These are phyloP conservation scores for Catharanthus roseus DNA, from an alignment of 257 asterid genomes.

Conservation along the genomic window DNA sequence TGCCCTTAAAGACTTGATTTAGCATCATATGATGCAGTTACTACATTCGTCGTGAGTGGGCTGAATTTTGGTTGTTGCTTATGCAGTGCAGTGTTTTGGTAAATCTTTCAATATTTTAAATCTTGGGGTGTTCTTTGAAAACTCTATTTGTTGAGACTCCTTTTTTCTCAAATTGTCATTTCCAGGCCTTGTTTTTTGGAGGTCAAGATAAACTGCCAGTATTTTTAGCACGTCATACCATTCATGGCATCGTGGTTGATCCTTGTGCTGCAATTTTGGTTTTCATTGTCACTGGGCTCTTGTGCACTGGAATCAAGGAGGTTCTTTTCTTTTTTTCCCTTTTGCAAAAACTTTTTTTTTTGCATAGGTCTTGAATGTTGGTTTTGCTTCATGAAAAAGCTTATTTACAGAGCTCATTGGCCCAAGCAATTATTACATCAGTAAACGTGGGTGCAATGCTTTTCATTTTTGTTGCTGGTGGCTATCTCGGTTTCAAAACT, in stretches of 20 bases:
- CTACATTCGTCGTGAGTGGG: neutral
- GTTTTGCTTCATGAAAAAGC: constrained; percentile 1
- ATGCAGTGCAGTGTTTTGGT: neutral
- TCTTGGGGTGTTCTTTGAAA: neutral
- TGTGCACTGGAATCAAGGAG: constrained; percentile 41
- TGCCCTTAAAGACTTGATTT: neutral
- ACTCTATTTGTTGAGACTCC: neutral
- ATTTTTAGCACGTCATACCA: constrained; percentile 27
- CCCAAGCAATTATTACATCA: constrained; percentile 32
- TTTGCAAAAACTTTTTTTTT: neutral
- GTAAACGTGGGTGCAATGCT: constrained; percentile 29
- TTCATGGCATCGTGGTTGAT: constrained; percentile 29
- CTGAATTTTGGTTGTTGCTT: neutral
- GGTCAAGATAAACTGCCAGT: constrained; percentile 33
- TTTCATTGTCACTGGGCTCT: constrained; percentile 25
- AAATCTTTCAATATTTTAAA: neutral
- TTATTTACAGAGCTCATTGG: constrained; percentile 32
- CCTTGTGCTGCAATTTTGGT: constrained; percentile 42
- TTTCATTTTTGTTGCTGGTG: constrained; percentile 28
- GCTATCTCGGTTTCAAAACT: constrained; percentile 32
- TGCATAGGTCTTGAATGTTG: neutral
- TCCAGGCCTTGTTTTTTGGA: constrained; percentile 35
- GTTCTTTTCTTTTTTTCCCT: constrained; percentile 14
- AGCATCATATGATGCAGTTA: neutral
- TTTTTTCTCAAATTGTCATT: constrained; percentile 13